These are phyloP conservation scores for Colletotrichum sidae DNA, from an alignment of 2,329 filamentous ascomycete genomes.

Conservation along the genomic window DNA sequence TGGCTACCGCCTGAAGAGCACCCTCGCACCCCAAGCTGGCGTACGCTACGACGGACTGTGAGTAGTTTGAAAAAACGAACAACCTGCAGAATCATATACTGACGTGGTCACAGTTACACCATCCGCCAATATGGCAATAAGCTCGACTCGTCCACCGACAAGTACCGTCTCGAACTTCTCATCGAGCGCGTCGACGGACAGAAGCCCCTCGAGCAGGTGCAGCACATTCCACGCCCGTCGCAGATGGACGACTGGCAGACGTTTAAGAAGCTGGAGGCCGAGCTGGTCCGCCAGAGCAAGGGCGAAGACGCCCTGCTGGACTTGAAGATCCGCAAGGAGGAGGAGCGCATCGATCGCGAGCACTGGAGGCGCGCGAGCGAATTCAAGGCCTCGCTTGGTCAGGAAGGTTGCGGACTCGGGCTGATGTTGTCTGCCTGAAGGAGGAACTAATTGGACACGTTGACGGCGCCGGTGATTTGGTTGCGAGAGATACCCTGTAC, in stretches of 20 bases:
- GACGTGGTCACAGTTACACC: conserved; percentile 55
- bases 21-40: conserved; percentile 62
- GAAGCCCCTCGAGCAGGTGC: conserved; percentile 54
- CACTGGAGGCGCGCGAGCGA: conserved; percentile 36
- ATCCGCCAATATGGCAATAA: conserved; percentile 60
- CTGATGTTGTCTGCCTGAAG: conserved; percentile 20
- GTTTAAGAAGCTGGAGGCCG: conserved; percentile 53
- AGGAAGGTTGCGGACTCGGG: conserved; percentile 24
- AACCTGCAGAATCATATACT: background rate
- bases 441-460: background rate
- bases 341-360: conserved; percentile 36
- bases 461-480: background rate
- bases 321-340: conserved; percentile 36
- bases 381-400: conserved; percentile 33
- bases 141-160: conserved; percentile 51
- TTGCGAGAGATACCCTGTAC: conserved; percentile 33
- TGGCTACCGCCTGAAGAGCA: conserved; percentile 62
- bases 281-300: conserved; percentile 35
- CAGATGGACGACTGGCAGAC: conserved; percentile 68
- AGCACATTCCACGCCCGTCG: conserved; percentile 62
- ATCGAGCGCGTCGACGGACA: conserved; percentile 59
- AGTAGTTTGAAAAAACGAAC: conserved; percentile 41
- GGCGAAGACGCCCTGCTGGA: conserved; percentile 35
- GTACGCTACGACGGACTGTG: conserved; percentile 70
- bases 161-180: conserved; percentile 57